Evolutionary conservation across 1,284 basidiomycete genomes (phyloP), one percentile per base, ranked within the genome.

Genomic region (Mycosarcoma mackinlayi): DNA sequence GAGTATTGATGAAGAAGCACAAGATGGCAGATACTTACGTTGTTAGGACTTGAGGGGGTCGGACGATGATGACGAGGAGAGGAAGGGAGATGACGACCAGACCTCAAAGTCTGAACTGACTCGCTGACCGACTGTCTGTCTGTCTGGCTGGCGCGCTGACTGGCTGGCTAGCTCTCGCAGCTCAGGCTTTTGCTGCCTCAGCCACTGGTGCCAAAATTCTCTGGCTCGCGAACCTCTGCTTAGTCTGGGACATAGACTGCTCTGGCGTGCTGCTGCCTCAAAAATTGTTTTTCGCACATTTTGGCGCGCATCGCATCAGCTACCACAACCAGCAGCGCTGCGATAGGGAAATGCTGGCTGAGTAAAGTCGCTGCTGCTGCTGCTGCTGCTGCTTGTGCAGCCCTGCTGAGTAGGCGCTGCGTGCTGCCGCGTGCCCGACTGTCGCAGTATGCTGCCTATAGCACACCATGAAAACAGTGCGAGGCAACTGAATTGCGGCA

Each of bases 1-100:
- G 56, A 60, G 52, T 48, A 42, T 21, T 10, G 2, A 38, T 38
- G 47, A 31, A 9, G 27, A 28, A 21, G 27, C 42, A 51, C 40
- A 31, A 38, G 53, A n/a, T 19, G 52, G 31, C 24, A 38, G 39
- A 46, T 34, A 68, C 65, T 68, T 68, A 68, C 65, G 45, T 68
- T 50, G 9, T 39, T 61, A 61, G 58, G 65, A 68, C 65, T 68
- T 68, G 65, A 63, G 55, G 65, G 41, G 58, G 59, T 47, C 50
- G 46, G 66, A 55, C 60, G 66, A 69, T 69, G 66, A 39, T 49
- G 66, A 63, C 60, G 60, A 63, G 60, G 53, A 55, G 59, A 63
- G 60, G 52, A 50, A 55, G 56, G 34, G 35, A 45, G 66, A 50
- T 55, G 59, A 54, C 55, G 65, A 68, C 65, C 34, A 63, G 48